These are phyloP conservation scores for Medicago arabica DNA, from an alignment of 306 rosid genomes.

Conservation along the genomic window DNA sequence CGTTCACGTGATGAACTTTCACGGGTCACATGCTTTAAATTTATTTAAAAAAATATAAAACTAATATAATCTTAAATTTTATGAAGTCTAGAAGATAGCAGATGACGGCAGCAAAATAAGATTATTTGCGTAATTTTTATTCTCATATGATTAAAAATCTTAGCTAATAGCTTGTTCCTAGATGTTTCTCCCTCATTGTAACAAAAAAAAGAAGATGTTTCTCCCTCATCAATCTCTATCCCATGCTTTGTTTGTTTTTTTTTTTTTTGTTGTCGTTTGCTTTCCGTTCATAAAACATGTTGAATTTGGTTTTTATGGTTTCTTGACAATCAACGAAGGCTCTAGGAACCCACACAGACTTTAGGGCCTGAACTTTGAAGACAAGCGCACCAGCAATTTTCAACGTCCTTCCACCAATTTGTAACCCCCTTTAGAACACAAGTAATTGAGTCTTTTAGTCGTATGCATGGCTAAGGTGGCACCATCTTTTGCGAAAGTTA, in stretches of 20 bases:
- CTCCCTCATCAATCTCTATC: conserved; percentile 21
- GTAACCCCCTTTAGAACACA: background rate
- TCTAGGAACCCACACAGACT: conserved; percentile 25
- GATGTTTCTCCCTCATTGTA: conserved; percentile 33
- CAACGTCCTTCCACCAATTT: conserved; percentile 2
- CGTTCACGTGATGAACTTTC: no score
- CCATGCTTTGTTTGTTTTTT: background rate
- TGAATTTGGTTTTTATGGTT: background rate
- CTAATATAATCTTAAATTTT: no score
- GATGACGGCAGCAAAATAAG: background rate
- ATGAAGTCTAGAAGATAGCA: background rate
- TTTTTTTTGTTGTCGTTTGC: conserved; percentile 10
- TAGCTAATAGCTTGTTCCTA: conserved; percentile 20
- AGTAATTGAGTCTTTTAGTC: conserved; percentile 11
- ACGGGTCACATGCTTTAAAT: no score
- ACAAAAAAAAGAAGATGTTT: no score
- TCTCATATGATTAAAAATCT: background rate
- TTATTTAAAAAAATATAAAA: no score
- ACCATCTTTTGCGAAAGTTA: conserved; percentile 48
- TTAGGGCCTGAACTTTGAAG: conserved; percentile 25
- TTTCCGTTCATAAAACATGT: conserved; percentile 23
- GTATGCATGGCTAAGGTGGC: conserved; percentile 19
- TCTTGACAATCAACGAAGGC: conserved; percentile 33
- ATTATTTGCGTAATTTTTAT: background rate
- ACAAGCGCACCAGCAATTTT: conserved; percentile 19